phyloP scores from a whole-genome alignment of 164 flowering plant species.

The Chimonanthus praecox region DNA sequence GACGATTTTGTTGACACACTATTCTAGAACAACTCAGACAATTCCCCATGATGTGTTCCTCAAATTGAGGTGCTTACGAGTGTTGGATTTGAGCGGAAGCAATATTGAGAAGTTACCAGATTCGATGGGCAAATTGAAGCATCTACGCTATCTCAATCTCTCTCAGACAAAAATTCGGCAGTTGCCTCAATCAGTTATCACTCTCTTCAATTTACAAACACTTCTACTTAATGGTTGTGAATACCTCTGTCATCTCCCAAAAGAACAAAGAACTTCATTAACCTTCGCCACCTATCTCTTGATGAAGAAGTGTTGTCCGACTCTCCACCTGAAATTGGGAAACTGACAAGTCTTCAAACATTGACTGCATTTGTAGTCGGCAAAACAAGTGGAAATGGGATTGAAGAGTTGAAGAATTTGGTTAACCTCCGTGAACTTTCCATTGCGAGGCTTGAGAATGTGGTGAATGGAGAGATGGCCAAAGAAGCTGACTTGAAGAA shows the following conservation, averaged over 20 bases:
- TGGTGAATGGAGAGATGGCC: background rate
- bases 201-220: slow-evolving; percentile 5
- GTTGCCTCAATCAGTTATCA: slow-evolving; percentile 10
- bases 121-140: slow-evolving; percentile 11
- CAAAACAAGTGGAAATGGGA: background rate
- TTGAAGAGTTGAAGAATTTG: background rate
- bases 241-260: slow-evolving; percentile 3
- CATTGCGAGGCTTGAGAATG: slow-evolving; percentile 1
- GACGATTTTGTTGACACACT: background rate
- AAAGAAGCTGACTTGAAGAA: background rate
- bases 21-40: background rate
- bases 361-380: background rate
- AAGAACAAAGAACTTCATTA: slow-evolving; percentile 6
- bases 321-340: background rate
- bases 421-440: background rate
- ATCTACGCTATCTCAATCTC: slow-evolving; percentile 14
- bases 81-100: background rate
- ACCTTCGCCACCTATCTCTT: slow-evolving; percentile 8
- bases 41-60: background rate
- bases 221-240: background rate
- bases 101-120: background rate
- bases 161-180: background rate
- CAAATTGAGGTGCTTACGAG: background rate
- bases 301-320: background rate
- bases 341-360: background rate